These are phyloP conservation scores for Cutaneotrichosporon arboriforme DNA, from an alignment of 1,284 basidiomycete species.

Conservation along the genomic window DNA sequence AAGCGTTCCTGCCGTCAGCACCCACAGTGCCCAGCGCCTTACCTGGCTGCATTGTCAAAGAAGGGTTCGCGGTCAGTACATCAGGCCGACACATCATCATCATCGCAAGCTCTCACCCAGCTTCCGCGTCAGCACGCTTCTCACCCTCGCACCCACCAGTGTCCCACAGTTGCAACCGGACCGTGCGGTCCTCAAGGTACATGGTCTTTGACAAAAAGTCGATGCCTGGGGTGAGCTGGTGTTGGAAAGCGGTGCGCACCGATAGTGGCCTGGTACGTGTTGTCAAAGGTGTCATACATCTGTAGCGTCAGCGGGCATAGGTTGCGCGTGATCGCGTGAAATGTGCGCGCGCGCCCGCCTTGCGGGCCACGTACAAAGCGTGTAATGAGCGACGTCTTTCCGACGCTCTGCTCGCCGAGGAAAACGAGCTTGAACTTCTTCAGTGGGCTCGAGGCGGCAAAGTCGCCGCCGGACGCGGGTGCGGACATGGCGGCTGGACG, in stretches of 20 bases:
- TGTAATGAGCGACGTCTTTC: slow-evolving; percentile 96
- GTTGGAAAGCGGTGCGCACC: slow-evolving; percentile 41
- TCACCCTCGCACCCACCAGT: slow-evolving; percentile 60
- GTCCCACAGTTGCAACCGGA: slow-evolving; percentile 96
- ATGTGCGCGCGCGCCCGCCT: not conserved
- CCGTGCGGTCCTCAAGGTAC: slow-evolving; percentile 98
- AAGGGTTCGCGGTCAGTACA: slow-evolving; percentile 4
- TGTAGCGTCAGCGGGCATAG: slow-evolving; percentile 45
- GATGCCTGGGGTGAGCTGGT: slow-evolving; percentile 56
- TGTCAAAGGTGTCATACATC: slow-evolving; percentile 99
- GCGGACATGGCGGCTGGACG: slow-evolving; percentile 8
- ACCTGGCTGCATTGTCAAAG: slow-evolving; percentile 31
- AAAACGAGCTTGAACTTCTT: slow-evolving; percentile 96
- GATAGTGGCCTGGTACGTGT: slow-evolving; percentile 99
- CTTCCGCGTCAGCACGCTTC: slow-evolving; percentile 18
- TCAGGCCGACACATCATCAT: not conserved
- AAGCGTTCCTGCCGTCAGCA: slow-evolving; percentile 73
- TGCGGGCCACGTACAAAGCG: slow-evolving; percentile 55
- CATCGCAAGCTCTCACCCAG: slow-evolving; percentile 27
- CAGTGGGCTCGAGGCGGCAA: slow-evolving; percentile 54
- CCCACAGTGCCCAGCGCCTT: too few species aligned
- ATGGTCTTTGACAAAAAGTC: slow-evolving; percentile 99
- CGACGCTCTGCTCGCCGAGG: slow-evolving; percentile 86
- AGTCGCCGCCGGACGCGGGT: slow-evolving; percentile 9
- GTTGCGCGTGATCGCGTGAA: not conserved